These are phyloP conservation scores for Naegleria lovaniensis DNA, from an alignment of 208 protist species.

Conservation along the genomic window DNA sequence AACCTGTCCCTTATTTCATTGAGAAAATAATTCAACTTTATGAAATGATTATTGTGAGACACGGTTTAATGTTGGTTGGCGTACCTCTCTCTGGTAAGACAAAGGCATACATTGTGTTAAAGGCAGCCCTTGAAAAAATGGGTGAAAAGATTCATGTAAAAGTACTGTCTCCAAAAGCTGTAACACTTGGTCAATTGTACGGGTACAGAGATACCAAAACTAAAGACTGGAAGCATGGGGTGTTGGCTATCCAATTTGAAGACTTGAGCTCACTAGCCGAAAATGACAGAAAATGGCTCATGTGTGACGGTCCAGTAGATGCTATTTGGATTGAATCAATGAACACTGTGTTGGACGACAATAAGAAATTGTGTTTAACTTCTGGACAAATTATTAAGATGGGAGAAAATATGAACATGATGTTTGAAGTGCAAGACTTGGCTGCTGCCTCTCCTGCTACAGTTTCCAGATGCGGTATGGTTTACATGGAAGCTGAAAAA, in stretches of 20 bases:
- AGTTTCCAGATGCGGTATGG: slow-evolving; percentile 95
- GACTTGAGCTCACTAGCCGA: slow-evolving; percentile 68
- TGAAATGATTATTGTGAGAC: slow-evolving; percentile 92
- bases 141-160: slow-evolving; percentile 66
- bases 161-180: slow-evolving; percentile 87
- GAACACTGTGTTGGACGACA: slow-evolving; percentile 98
- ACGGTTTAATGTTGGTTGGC: slow-evolving; percentile 96
- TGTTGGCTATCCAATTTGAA: slow-evolving; percentile 85
- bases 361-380: slow-evolving; percentile 94
- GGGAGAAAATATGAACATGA: slow-evolving; percentile 86
- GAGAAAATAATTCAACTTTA: slow-evolving; percentile 81
- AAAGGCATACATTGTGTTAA: slow-evolving; percentile 70
- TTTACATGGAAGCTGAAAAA: slow-evolving; percentile 88
- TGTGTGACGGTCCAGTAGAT: slow-evolving; percentile 95
- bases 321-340: slow-evolving; percentile 99
- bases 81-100: slow-evolving; percentile 84
- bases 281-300: slow-evolving; percentile 81
- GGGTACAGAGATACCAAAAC: slow-evolving; percentile 85
- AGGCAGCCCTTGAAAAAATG: slow-evolving; percentile 68
- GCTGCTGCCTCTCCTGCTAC: slow-evolving; percentile 91
- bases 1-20: slow-evolving; percentile 78
- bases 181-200: slow-evolving; percentile 89
- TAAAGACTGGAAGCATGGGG: slow-evolving; percentile 91
- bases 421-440: slow-evolving; percentile 94
- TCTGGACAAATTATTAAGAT: slow-evolving; percentile 93